These are phyloP conservation scores for Ogataea degrootiae DNA, from an alignment of 805 yeast species.

Conservation along the genomic window DNA sequence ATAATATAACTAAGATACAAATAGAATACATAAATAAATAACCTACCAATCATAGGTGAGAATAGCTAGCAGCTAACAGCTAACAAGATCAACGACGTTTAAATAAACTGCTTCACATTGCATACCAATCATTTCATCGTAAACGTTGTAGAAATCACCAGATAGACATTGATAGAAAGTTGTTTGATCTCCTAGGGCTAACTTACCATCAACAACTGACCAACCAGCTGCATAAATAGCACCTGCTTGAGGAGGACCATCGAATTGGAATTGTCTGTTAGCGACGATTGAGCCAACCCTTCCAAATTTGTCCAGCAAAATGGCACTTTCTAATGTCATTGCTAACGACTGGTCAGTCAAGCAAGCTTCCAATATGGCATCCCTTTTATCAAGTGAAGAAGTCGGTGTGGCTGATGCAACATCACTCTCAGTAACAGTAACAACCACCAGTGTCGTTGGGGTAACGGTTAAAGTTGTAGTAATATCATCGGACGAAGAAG, in stretches of 20 bases:
- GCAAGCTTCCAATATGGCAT: constrained; percentile 34
- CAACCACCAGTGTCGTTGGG: constrained; percentile 26
- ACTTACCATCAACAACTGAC: constrained; percentile 54
- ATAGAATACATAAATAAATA: too few relatives aligned
- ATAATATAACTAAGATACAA: neutral
- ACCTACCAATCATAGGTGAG: neutral
- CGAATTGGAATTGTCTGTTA: constrained; percentile 77
- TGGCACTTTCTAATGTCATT: constrained; percentile 45
- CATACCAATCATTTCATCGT: constrained; percentile 55
- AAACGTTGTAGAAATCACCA: constrained; percentile 75
- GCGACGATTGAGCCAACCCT: constrained; percentile 79
- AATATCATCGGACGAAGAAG: constrained; percentile 24
- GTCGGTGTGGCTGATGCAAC: constrained; percentile 21
- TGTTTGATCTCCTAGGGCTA: constrained; percentile 59
- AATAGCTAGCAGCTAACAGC: constrained; percentile 46
- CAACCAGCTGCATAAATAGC: constrained; percentile 62
- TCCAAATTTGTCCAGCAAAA: constrained; percentile 54
- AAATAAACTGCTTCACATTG: constrained; percentile 64
- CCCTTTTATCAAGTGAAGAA: constrained; percentile 21
- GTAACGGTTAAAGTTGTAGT: constrained; percentile 25
- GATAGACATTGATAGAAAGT: constrained; percentile 71
- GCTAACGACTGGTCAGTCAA: constrained; percentile 45
- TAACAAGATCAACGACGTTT: constrained; percentile 51
- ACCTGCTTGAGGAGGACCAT: constrained; percentile 82
- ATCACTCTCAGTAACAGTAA: constrained; percentile 26